phyloP scores from a whole-genome alignment of 1,284 basidiomycete genomes.

The Ustilago esculenta region DNA sequence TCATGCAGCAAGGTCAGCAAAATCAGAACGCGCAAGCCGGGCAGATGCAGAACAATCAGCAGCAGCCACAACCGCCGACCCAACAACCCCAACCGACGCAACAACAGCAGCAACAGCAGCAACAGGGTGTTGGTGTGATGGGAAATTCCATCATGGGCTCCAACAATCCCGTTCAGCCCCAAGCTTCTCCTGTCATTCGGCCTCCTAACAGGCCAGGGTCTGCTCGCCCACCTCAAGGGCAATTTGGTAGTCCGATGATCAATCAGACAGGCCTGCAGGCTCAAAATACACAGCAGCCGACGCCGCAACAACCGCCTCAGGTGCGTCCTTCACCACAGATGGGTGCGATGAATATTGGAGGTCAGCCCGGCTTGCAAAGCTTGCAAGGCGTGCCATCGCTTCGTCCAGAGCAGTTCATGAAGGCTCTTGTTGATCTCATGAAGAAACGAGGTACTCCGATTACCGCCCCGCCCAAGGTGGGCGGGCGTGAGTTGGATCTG shows the following conservation, averaged over 20 bases:
- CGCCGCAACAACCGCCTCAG: constrained; percentile 30
- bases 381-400: constrained; percentile 42
- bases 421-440: constrained; percentile 59
- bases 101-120: constrained; percentile 19
- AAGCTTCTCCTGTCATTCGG: constrained; percentile 41
- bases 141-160: constrained; percentile 20
- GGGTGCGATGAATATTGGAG: constrained; percentile 25
- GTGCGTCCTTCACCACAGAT: constrained; percentile 44
- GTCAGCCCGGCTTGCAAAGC: constrained; percentile 31
- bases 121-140: constrained; percentile 21
- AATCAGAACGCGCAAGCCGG: constrained; percentile 12
- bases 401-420: constrained; percentile 60
- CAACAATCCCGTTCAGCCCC: constrained; percentile 17
- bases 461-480: constrained; percentile 50
- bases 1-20: constrained; percentile 40
- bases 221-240: constrained; percentile 38
- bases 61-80: constrained; percentile 13
- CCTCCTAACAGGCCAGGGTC: constrained; percentile 40
- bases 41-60: constrained; percentile 16
- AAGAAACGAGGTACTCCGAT: constrained; percentile 57
- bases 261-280: constrained; percentile 27
- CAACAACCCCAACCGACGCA: constrained; percentile 14
- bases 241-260: constrained; percentile 46
- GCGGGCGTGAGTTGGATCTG: constrained; percentile 55
- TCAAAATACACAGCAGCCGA: constrained; percentile 22